These are phyloP conservation scores for Exophiala spinifera DNA, from an alignment of 2,329 filamentous ascomycete genomes.

Conservation along the genomic window DNA sequence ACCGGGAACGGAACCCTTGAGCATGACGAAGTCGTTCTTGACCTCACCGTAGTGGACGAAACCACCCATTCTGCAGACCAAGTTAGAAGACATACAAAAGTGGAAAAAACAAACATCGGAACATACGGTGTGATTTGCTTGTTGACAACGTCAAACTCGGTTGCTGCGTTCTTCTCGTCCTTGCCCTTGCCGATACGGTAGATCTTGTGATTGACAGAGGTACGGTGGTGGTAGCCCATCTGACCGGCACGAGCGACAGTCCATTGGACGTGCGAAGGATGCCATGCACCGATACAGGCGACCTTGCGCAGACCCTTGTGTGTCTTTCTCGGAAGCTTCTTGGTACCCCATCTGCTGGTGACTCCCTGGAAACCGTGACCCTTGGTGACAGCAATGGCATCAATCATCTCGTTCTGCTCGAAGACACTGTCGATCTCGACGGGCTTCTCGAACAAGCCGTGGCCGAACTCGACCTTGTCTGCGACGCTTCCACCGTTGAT, in stretches of 20 bases:
- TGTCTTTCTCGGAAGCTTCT: constrained; percentile 99
- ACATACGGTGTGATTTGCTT: constrained; percentile 99
- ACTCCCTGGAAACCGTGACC: constrained; percentile 98
- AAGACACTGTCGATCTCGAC: constrained; percentile 91
- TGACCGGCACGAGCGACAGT: constrained; percentile 99
- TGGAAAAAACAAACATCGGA: neutral
- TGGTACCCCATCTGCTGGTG: constrained; percentile 97
- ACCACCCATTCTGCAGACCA: constrained; percentile 73
- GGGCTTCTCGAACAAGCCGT: constrained; percentile 98
- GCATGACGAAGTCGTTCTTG: constrained; percentile 97
- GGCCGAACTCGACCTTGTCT: constrained; percentile 95
- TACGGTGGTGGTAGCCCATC: constrained; percentile 99
- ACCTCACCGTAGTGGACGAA: constrained; percentile 99
- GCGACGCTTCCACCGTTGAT: constrained; percentile 94
- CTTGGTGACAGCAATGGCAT: constrained; percentile 99
- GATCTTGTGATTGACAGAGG: constrained; percentile 99
- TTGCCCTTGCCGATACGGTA: constrained; percentile 95
- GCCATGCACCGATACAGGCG: constrained; percentile 99
- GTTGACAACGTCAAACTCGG: constrained; percentile 95
- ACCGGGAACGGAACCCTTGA: constrained; percentile 97
- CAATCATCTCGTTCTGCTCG: constrained; percentile 99
- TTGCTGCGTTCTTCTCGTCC: constrained; percentile 89
- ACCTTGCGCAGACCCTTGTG: constrained; percentile 99
- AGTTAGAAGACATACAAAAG: constrained; percentile 35
- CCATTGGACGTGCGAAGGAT: constrained; percentile 99